Evolutionary conservation across 768 basidiomycete species (phyloP).

Genomic region (Phlebiopsis gigantea): DNA sequence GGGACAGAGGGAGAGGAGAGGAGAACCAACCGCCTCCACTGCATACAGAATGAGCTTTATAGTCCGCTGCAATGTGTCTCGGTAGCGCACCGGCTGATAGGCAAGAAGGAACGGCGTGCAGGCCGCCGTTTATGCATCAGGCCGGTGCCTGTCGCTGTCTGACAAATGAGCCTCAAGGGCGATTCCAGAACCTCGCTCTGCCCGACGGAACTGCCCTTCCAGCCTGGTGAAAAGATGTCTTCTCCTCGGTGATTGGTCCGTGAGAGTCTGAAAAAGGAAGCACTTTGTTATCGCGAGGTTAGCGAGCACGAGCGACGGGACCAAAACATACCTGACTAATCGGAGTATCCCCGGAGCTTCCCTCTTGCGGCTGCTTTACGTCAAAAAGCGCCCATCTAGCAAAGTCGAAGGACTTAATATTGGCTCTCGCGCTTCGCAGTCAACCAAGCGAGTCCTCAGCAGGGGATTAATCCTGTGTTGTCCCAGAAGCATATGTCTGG

Average conservation of each 20-base stretch:
- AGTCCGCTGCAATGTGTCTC: neutral
- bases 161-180: conserved; percentile 1
- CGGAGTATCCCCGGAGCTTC: neutral
- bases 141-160: neutral
- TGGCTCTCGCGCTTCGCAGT: conserved; percentile 1
- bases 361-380: neutral
- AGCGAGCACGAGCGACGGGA: neutral
- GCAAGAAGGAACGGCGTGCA: neutral
- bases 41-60: neutral
- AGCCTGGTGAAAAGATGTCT: neutral
- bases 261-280: neutral
- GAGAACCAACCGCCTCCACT: neutral
- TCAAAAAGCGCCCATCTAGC: neutral
- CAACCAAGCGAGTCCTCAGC: too few species aligned
- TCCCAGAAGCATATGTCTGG: too few species aligned
- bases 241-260: neutral
- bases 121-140: neutral
- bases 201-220: neutral
- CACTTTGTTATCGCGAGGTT: neutral
- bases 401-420: neutral
- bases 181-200: neutral
- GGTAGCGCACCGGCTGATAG: conserved; percentile 1
- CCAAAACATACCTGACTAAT: neutral
- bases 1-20: neutral
- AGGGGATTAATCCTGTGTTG: too few species aligned